Evolutionary conservation across 108 stramenopile genomes (phyloP).

Genomic region (Schizochytrium sp.): DNA sequence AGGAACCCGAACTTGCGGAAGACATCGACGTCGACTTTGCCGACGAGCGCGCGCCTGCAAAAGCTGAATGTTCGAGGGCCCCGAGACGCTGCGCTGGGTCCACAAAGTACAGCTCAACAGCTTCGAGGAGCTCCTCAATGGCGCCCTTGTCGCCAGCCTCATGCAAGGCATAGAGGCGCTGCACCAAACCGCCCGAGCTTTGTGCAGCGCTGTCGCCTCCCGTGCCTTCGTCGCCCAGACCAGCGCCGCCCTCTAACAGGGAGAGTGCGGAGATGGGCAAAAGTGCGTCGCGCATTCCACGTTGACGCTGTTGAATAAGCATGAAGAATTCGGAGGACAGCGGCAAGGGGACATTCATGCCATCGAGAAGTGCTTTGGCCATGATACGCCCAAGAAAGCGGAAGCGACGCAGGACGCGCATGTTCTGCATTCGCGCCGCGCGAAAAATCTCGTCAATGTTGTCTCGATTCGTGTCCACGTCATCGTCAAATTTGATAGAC

Average conservation of each 20-base stretch:
- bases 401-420: not conserved
- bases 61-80: not conserved
- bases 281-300: not conserved
- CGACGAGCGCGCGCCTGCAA: not conserved
- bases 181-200: not conserved
- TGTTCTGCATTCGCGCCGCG: not conserved
- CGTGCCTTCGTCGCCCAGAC: not conserved
- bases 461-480: not conserved
- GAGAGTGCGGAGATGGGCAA: not conserved
- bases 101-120: not conserved
- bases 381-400: not conserved
- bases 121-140: not conserved
- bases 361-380: not conserved
- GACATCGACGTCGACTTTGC: too few relatives aligned
- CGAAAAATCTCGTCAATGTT: not conserved
- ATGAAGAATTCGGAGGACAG: not conserved
- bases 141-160: not conserved
- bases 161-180: not conserved
- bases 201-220: not conserved
- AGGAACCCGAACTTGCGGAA: too few relatives aligned
- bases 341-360: slow-evolving; percentile 3
- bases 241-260: not conserved
- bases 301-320: not conserved
- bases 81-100: not conserved
- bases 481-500: not conserved